Evolutionary conservation across 1,139 yeast species (phyloP).

Genomic region (Pichia sp.): DNA sequence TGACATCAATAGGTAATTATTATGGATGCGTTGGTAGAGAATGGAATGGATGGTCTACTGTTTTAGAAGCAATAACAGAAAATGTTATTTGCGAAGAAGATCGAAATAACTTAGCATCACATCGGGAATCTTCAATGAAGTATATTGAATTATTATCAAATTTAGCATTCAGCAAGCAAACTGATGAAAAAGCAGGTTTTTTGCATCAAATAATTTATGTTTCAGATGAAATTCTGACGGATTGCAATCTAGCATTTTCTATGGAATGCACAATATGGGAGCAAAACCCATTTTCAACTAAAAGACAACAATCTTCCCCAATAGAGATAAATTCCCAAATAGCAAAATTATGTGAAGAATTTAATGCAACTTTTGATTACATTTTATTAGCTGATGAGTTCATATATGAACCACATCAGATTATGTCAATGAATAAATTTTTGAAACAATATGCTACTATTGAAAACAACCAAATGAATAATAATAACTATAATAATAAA

Average conservation of each 20-base stretch:
- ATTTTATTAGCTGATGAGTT: conserved; percentile 26
- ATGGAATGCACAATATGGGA: background rate
- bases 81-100: conserved; percentile 26
- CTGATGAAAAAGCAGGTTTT: conserved; percentile 5
- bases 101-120: conserved; percentile 1
- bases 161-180: conserved; percentile 15
- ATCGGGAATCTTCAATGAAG: conserved; percentile 20
- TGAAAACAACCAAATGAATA: background rate
- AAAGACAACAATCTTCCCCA: background rate
- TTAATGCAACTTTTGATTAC: conserved; percentile 19
- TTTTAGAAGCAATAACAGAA: conserved; percentile 37
- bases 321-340: conserved; percentile 7
- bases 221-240: conserved; percentile 16
- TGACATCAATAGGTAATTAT: conserved; percentile 40
- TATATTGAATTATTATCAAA: conserved; percentile 18
- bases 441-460: conserved; percentile 4
- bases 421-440: conserved; percentile 15
- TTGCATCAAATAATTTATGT: conserved; percentile 22
- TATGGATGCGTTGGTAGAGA: conserved; percentile 45
- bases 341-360: conserved; percentile 16
- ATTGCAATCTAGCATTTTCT: background rate
- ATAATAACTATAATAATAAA: conserved; percentile 3
- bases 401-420: conserved; percentile 18
- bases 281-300: conserved; percentile 4
- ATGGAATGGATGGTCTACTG: conserved; percentile 55